Percentiles rank a stretch among this genome's conserved stretches.
These are phyloP conservation scores for Fusarium foetens DNA, from an alignment of 2,329 filamentous ascomycete genomes.

Conservation along the genomic window DNA sequence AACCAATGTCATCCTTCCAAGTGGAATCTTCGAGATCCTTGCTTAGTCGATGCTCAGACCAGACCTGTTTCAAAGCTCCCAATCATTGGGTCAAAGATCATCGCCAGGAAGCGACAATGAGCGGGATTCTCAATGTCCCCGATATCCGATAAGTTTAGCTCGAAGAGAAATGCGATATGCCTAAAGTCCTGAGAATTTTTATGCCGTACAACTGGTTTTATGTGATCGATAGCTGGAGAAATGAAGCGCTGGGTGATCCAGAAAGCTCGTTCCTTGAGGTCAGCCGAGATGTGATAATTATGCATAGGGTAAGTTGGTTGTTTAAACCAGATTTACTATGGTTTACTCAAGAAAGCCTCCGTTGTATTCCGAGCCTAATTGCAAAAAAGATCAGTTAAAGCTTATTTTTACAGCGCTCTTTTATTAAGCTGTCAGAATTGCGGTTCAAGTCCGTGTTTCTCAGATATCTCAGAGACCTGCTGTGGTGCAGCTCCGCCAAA, in stretches of 20 bases:
- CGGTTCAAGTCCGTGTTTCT: not conserved
- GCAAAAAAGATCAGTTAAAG: accelerated
- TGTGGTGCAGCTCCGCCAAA: accelerated
- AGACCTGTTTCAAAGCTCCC: accelerated
- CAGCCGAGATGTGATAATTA: accelerated
- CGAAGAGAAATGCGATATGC: accelerated
- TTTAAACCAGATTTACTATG: accelerated
- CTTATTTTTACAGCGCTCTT: not conserved
- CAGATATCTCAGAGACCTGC: accelerated
- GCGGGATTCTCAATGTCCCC: not conserved
- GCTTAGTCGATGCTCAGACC: not conserved
- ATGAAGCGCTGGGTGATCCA: accelerated
- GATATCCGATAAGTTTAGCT: not conserved
- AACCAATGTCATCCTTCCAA: not conserved
- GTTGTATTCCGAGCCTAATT: accelerated
- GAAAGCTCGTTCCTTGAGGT: not conserved
- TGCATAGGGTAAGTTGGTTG: not conserved
- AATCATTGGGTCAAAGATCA: accelerated
- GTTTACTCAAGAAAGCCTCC: not conserved
- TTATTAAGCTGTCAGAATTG: accelerated
- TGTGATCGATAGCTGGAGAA: accelerated
- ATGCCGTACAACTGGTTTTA: accelerated
- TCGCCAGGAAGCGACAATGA: accelerated
- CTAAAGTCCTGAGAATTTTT: accelerated
- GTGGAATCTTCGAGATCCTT: not conserved